Percentiles rank a stretch among this genome's conserved stretches.
phyloP scores from a whole-genome alignment of 1,139 yeast genomes.

The Komagataea norvegica region DNA sequence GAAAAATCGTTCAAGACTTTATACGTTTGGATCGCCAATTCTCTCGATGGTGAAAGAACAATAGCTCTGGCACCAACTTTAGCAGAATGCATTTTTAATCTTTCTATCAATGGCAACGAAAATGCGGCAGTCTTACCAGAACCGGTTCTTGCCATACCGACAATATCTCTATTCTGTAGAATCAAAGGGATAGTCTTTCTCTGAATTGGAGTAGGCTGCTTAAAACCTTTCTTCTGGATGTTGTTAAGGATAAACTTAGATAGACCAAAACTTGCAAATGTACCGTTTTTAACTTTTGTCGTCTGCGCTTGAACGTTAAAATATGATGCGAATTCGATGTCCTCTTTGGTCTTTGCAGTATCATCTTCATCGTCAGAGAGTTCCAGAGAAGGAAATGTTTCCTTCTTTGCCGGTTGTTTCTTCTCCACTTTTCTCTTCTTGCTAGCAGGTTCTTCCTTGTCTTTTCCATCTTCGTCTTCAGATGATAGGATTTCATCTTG shows the following conservation, averaged over 20 bases:
- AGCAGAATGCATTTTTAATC: slow-evolving; percentile 75
- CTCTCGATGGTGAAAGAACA: slow-evolving; percentile 89
- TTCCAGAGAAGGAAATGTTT: slow-evolving; percentile 60
- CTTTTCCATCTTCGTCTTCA: slow-evolving; percentile 44
- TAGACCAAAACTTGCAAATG: slow-evolving; percentile 87
- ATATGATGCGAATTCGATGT: slow-evolving; percentile 42
- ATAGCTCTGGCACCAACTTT: slow-evolving; percentile 88
- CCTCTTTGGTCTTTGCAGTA: slow-evolving; percentile 41
- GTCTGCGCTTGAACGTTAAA: slow-evolving; percentile 44
- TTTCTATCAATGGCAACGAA: slow-evolving; percentile 87
- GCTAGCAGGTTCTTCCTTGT: slow-evolving; percentile 24
- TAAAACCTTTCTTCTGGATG: slow-evolving; percentile 80
- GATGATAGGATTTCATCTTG: slow-evolving; percentile 57
- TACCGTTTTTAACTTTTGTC: slow-evolving; percentile 70
- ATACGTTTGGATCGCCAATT: slow-evolving; percentile 86
- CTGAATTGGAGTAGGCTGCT: slow-evolving; percentile 97
- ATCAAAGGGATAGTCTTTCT: slow-evolving; percentile 90
- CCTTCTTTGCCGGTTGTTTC: slow-evolving; percentile 18
- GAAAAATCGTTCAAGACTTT: slow-evolving; percentile 87
- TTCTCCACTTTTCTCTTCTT: slow-evolving; percentile 27
- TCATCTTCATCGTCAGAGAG: slow-evolving; percentile 58
- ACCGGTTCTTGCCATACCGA: slow-evolving; percentile 99
- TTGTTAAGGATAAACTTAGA: slow-evolving; percentile 67
- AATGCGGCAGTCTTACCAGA: slow-evolving; percentile 99
- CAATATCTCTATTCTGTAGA: slow-evolving; percentile 86